phyloP scores from a whole-genome alignment of 805 yeast species.

The Cyberlindnera nakhonratchasimensis region DNA sequence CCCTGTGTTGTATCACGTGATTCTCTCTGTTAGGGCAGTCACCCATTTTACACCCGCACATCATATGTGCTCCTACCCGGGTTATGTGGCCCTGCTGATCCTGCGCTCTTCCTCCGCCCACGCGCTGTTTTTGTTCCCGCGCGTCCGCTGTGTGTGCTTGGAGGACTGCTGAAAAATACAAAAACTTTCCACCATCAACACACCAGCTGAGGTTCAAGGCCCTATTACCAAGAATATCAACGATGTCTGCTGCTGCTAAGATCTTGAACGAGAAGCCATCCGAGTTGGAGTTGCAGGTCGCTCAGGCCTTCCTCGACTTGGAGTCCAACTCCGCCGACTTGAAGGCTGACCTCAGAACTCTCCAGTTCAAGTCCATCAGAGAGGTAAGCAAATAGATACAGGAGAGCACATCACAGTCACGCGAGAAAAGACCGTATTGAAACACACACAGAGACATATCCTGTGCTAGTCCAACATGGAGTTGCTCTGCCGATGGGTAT shows the following conservation, averaged over 20 bases:
- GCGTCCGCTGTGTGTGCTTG: neutral
- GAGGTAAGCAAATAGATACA: slow-evolving; percentile 48
- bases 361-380: slow-evolving; percentile 97
- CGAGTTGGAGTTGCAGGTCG: slow-evolving; percentile 99
- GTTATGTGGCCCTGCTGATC: neutral
- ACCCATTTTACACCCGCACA: slow-evolving; percentile 1
- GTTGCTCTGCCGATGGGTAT: too few relatives aligned
- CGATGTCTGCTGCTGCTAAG: slow-evolving; percentile 96
- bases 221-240: neutral
- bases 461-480: too few relatives aligned
- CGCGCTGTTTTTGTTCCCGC: neutral
- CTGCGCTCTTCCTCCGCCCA: neutral
- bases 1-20: slow-evolving; percentile 7
- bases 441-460: too few relatives aligned
- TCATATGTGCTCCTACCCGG: neutral
- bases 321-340: slow-evolving; percentile 91
- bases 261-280: slow-evolving; percentile 92
- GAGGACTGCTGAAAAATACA: slow-evolving; percentile 6
- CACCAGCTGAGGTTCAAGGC: neutral
- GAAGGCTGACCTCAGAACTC: slow-evolving; percentile 96
- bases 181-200: slow-evolving; percentile 16
- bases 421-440: neutral
- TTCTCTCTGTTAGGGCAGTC: neutral
- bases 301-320: slow-evolving; percentile 96
- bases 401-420: neutral